Percentiles rank a stretch among this genome's conserved stretches.
Conservation (phyloP, 2,329 filamentous ascomycete species). For the Penicillium sp. region DNA sequence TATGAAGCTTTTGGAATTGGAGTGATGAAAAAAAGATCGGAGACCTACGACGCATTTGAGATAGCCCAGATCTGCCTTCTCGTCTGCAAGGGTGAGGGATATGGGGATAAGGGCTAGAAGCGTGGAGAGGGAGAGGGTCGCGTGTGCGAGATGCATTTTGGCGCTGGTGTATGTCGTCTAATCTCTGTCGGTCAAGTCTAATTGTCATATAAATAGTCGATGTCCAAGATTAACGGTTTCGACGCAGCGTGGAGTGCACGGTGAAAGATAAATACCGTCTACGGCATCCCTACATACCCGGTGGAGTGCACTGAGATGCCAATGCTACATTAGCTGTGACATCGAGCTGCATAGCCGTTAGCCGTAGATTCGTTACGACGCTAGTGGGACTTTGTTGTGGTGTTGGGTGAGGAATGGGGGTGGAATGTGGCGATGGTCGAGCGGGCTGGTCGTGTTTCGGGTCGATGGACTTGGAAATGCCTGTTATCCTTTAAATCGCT, state of each 20-base stretch:
- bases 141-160: slow-evolving; percentile 12
- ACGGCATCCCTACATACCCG: slow-evolving; percentile 13
- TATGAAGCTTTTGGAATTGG: background rate
- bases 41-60: slow-evolving; percentile 19
- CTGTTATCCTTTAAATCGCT: background rate
- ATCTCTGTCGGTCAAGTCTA: background rate
- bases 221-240: no score
- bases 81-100: slow-evolving; percentile 1
- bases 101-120: slow-evolving; percentile 8
- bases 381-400: background rate
- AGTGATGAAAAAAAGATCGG: background rate
- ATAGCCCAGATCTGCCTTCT: slow-evolving; percentile 13
- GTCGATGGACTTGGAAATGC: no score
- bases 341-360: no score
- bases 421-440: slow-evolving; percentile 8
- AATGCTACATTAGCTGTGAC: no score
- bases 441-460: background rate
- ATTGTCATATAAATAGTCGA: no score
- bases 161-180: slow-evolving; percentile 9
- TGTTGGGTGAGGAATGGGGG: slow-evolving; percentile 3
- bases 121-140: slow-evolving; percentile 11
- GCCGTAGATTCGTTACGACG: no score
- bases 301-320: background rate
- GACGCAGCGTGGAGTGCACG: no score
- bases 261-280: background rate